Evolutionary conservation across 768 basidiomycete genomes (phyloP).

Genomic region (Kwoniella heveanensis): DNA sequence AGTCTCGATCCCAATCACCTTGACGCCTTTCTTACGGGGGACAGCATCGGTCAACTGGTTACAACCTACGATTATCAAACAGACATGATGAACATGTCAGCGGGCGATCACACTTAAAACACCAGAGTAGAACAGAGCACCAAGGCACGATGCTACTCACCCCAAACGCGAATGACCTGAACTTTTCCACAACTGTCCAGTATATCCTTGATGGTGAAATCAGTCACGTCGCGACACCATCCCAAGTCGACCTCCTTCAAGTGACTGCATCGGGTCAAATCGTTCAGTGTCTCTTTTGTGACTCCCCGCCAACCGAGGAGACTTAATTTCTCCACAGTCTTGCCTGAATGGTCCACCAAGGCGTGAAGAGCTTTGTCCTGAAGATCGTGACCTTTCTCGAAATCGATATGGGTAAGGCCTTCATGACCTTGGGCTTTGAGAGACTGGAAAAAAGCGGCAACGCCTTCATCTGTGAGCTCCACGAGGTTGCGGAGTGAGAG

Average conservation of each 20-base stretch:
- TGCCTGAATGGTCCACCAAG: conserved; percentile 70
- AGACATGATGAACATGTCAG: background rate
- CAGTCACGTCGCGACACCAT: conserved; percentile 79
- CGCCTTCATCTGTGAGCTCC: conserved; percentile 70
- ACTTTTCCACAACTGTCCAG: conserved; percentile 61
- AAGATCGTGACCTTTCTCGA: conserved; percentile 67
- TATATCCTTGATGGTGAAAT: conserved; percentile 75
- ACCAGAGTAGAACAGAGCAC: no score
- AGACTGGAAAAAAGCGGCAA: conserved; percentile 67
- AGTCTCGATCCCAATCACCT: conserved; percentile 52
- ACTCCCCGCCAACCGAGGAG: conserved; percentile 78
- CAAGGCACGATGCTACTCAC: no score
- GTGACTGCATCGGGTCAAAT: conserved; percentile 55
- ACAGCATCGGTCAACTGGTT: conserved; percentile 54
- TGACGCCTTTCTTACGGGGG: conserved; percentile 53
- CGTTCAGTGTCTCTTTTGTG: conserved; percentile 60
- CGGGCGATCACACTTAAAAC: no score
- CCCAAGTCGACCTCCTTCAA: conserved; percentile 73
- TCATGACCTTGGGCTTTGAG: conserved; percentile 58
- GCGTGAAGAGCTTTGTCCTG: conserved; percentile 63
- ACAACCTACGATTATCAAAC: conserved; percentile 36
- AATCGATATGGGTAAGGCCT: conserved; percentile 59
- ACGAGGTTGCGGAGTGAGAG: conserved; percentile 65
- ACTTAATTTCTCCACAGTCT: conserved; percentile 63
- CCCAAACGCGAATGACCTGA: conserved; percentile 61